Percentiles rank a stretch among this genome's conserved stretches.
Conservation (phyloP, 106 monocot species). For the Phalaenopsis equestris region DNA sequence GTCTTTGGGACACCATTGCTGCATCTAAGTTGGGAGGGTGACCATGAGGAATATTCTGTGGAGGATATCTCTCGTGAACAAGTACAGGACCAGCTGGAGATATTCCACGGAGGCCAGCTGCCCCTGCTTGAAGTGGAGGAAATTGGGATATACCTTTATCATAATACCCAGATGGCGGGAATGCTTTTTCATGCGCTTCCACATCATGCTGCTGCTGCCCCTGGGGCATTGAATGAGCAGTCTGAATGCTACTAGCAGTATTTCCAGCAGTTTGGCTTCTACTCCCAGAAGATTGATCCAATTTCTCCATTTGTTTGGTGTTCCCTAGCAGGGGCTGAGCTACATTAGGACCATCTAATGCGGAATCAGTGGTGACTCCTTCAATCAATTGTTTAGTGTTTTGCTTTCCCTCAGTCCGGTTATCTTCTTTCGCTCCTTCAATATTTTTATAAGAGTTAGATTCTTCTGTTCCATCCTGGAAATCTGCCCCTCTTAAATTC, state of each 20-base stretch:
- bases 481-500: slow-evolving; percentile 2
- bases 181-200: slow-evolving; percentile 11
- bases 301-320: slow-evolving; percentile 1
- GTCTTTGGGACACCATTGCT: slow-evolving; percentile 22
- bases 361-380: neutral
- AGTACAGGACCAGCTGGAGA: slow-evolving; percentile 12
- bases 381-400: neutral
- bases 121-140: slow-evolving; percentile 11
- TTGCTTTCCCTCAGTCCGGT: slow-evolving; percentile 1
- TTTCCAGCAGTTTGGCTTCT: slow-evolving; percentile 7
- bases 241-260: slow-evolving; percentile 11
- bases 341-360: neutral
- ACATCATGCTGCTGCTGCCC: neutral
- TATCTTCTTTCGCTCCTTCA: slow-evolving; percentile 7
- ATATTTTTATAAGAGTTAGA: slow-evolving; percentile 8
- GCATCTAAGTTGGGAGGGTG: slow-evolving; percentile 18
- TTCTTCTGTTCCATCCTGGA: slow-evolving; percentile 4
- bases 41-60: slow-evolving; percentile 19
- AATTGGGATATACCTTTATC: slow-evolving; percentile 20
- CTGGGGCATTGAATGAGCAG: slow-evolving; percentile 5
- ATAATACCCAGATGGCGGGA: slow-evolving; percentile 18
- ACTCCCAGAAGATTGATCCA: slow-evolving; percentile 1
- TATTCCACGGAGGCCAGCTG: slow-evolving; percentile 15
- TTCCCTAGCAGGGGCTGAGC: neutral
- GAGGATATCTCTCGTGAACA: slow-evolving; percentile 16